Evolutionary conservation across 495 filamentous ascomycete species (phyloP).

Genomic region (Neurospora sp.): DNA sequence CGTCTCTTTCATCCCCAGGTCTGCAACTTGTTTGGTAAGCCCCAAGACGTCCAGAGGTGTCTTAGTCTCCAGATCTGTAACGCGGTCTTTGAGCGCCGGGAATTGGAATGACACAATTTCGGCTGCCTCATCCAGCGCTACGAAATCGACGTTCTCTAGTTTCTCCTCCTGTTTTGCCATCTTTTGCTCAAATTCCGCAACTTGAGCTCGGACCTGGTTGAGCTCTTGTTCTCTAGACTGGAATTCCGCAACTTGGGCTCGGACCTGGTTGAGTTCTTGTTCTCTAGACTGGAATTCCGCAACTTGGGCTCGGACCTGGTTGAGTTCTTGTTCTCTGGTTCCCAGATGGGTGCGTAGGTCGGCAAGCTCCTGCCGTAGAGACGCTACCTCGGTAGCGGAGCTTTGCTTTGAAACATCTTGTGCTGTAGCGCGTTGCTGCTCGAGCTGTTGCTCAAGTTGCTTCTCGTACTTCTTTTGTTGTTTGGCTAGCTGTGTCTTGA

Average conservation of each 20-base stretch:
- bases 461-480: not conserved
- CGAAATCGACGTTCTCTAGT: constrained; percentile 4
- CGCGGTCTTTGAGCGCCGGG: not conserved
- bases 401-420: not conserved
- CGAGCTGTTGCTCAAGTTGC: not conserved
- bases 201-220: not conserved
- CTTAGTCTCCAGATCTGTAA: not conserved
- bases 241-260: not conserved
- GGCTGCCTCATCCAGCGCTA: constrained; percentile 1
- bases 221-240: not conserved
- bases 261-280: not conserved
- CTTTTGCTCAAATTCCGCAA: not conserved
- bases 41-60: not conserved
- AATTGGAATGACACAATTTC: constrained; percentile 5
- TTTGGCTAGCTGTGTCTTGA: not conserved
- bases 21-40: not conserved
- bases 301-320: not conserved
- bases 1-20: not conserved
- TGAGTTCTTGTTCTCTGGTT: not conserved
- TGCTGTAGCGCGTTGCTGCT: not conserved
- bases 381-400: not conserved
- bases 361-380: not conserved
- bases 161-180: constrained; percentile 4
- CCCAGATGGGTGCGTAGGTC: not conserved
- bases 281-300: not conserved